Evolutionary conservation across 2,329 filamentous ascomycete species (phyloP).

Genomic region (Claviceps sorghi): DNA sequence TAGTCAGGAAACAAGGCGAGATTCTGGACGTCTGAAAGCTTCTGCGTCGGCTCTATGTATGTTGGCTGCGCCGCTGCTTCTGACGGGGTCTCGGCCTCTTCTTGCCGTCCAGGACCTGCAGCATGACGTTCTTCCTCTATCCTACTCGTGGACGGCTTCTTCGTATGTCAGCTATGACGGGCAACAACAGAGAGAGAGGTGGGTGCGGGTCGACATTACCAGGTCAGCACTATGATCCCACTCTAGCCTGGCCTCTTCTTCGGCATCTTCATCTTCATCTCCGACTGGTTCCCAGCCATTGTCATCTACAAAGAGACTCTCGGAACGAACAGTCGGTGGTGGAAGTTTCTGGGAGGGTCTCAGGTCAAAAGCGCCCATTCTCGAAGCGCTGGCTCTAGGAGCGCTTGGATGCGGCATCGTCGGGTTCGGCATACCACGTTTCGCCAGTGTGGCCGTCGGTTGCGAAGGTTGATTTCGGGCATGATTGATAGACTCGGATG

Average conservation of each 20-base stretch:
- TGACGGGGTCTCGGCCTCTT: slow-evolving; percentile 8
- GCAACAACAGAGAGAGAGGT: not conserved
- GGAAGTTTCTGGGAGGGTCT: slow-evolving; percentile 40
- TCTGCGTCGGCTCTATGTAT: slow-evolving; percentile 56
- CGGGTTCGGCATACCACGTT: slow-evolving; percentile 11
- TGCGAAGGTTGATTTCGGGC: slow-evolving; percentile 9
- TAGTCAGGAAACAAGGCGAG: slow-evolving; percentile 29
- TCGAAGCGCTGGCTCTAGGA: slow-evolving; percentile 20
- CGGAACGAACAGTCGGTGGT: slow-evolving; percentile 43
- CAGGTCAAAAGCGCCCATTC: slow-evolving; percentile 27
- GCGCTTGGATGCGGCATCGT: slow-evolving; percentile 20
- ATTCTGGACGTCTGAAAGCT: slow-evolving; percentile 49
- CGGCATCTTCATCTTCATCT: slow-evolving; percentile 45
- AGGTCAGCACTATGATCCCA: slow-evolving; percentile 58
- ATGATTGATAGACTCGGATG: slow-evolving; percentile 17
- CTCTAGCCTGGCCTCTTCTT: slow-evolving; percentile 51
- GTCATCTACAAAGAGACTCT: slow-evolving; percentile 63
- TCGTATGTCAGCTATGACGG: slow-evolving; percentile 14
- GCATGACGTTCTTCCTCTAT: slow-evolving; percentile 16
- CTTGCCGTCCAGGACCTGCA: slow-evolving; percentile 9
- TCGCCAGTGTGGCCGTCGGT: not conserved
- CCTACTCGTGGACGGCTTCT: slow-evolving; percentile 33
- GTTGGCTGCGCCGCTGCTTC: slow-evolving; percentile 14
- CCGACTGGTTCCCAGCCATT: slow-evolving; percentile 60
- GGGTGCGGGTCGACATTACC: slow-evolving; percentile 27